Evolutionary conservation across 1,139 yeast species (phyloP).

Genomic region (Nadsonia starkeyi-henricii): DNA sequence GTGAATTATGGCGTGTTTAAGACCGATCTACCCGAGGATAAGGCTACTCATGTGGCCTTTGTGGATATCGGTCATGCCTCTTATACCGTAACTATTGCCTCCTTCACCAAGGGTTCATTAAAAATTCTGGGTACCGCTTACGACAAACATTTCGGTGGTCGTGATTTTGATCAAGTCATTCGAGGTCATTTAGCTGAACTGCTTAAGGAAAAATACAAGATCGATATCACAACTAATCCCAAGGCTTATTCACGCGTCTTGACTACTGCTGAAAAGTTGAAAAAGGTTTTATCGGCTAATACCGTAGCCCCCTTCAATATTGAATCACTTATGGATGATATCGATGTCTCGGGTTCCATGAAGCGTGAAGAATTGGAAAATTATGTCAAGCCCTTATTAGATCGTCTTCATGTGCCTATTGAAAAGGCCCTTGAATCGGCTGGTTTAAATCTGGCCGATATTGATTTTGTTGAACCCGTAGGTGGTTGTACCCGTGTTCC

Average conservation of each 20-base stretch:
- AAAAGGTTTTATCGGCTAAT: conserved; percentile 95
- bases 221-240: conserved; percentile 80
- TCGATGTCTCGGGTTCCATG: conserved; percentile 90
- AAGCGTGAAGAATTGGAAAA: conserved; percentile 99
- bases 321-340: conserved; percentile 93
- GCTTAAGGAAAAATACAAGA: conserved; percentile 93
- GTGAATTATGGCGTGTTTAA: conserved; percentile 96
- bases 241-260: conserved; percentile 97
- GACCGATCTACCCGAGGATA: conserved; percentile 67
- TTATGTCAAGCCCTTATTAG: conserved; percentile 88
- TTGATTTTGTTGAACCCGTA: conserved; percentile 93
- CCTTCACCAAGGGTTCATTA: conserved; percentile 98
- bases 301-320: conserved; percentile 95
- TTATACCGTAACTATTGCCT: conserved; percentile 91
- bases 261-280: conserved; percentile 99
- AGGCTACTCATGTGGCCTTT: conserved; percentile 79
- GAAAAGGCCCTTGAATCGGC: conserved; percentile 97
- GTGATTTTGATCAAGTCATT: conserved; percentile 95
- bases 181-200: conserved; percentile 88
- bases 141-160: conserved; percentile 99
- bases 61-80: conserved; percentile 90
- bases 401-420: conserved; percentile 92
- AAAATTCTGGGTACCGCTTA: conserved; percentile 99
- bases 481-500: conserved; percentile 99
- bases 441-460: conserved; percentile 74